Conservation (phyloP, 306 rosid species). For the Corylus heterophylla region DNA sequence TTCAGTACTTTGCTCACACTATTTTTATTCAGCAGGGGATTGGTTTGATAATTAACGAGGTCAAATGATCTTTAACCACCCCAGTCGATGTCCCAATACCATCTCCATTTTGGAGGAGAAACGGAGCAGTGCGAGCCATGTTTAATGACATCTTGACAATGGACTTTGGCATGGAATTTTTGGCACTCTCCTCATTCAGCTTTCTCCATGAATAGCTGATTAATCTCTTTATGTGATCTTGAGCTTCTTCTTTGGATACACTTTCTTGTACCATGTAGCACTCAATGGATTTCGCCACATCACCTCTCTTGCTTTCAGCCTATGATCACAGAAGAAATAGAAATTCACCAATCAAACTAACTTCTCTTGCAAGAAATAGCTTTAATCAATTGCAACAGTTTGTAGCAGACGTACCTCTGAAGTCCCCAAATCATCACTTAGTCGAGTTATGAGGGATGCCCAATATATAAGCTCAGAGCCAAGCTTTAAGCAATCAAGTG, state of each 20-base stretch:
- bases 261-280: conserved; percentile 31
- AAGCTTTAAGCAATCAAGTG: conserved; percentile 10
- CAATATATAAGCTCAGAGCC: conserved; percentile 25
- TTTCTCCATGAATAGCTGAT: conserved; percentile 23
- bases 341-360: no score
- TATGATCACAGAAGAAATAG: background rate
- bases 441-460: conserved; percentile 29
- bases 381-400: background rate
- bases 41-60: no score
- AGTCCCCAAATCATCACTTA: conserved; percentile 38
- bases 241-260: conserved; percentile 25
- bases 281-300: conserved; percentile 27
- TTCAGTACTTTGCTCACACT: background rate
- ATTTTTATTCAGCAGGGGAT: background rate
- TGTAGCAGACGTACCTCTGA: conserved; percentile 5
- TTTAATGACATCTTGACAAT: conserved; percentile 14
- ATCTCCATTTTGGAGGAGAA: conserved; percentile 27
- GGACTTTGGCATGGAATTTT: conserved; percentile 10
- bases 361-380: no score
- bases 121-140: conserved; percentile 32
- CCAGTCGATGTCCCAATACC: conserved; percentile 33
- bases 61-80: background rate
- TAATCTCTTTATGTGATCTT: background rate
- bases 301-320: conserved; percentile 39
- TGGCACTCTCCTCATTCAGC: conserved; percentile 19